Evolutionary conservation across 73 alveolate species (phyloP).

Genomic region (Effrenium voratum): DNA sequence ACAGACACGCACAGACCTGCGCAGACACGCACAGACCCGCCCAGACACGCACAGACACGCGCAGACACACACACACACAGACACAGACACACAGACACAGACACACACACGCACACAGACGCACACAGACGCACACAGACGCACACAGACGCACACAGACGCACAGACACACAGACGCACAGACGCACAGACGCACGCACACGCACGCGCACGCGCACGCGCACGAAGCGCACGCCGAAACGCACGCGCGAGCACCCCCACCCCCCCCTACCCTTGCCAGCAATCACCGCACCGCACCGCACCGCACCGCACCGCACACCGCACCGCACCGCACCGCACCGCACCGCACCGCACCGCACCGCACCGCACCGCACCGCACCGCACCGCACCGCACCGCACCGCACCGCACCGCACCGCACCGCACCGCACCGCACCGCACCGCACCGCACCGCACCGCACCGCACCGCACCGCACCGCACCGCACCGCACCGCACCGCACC

Average conservation of each 20-base stretch:
- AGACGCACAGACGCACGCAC: too few relatives aligned
- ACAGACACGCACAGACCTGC: too few relatives aligned
- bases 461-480: slow-evolving; percentile 17
- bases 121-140: too few relatives aligned
- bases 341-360: slow-evolving; percentile 17
- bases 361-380: slow-evolving; percentile 17
- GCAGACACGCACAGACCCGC: too few relatives aligned
- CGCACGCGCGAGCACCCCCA: neutral
- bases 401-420: slow-evolving; percentile 17
- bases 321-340: slow-evolving; percentile 17
- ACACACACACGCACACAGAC: too few relatives aligned
- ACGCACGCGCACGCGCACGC: neutral
- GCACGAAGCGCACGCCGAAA: neutral
- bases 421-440: slow-evolving; percentile 17
- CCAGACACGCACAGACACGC: too few relatives aligned
- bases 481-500: slow-evolving; percentile 17
- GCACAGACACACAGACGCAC: too few relatives aligned
- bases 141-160: too few relatives aligned
- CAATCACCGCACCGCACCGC: slow-evolving; percentile 1
- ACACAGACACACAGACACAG: too few relatives aligned
- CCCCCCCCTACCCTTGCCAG: neutral
- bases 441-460: slow-evolving; percentile 17
- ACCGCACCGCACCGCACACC: slow-evolving; percentile 15
- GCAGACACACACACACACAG: too few relatives aligned
- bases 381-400: slow-evolving; percentile 17